Percentiles rank a stretch among this genome's conserved stretches.
Evolutionary conservation across 2,329 filamentous ascomycete species (phyloP).

Genomic region (Acephala macrosclerotiorum): DNA sequence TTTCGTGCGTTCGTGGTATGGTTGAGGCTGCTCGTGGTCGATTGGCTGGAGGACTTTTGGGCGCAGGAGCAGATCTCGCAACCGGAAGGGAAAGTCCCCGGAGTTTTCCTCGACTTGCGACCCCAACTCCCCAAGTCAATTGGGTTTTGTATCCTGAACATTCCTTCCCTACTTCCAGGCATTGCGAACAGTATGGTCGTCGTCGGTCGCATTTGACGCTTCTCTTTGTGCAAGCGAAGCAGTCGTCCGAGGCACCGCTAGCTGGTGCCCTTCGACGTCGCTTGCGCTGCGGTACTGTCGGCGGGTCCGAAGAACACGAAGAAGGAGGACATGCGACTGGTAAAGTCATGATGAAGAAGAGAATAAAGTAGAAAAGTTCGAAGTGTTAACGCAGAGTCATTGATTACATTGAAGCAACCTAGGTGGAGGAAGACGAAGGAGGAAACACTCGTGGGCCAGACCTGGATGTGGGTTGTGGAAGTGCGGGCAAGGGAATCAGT

Average conservation of each 20-base stretch:
- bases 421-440: slow-evolving; percentile 28
- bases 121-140: slow-evolving; percentile 94
- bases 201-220: slow-evolving; percentile 88
- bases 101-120: slow-evolving; percentile 94
- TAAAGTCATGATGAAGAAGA: slow-evolving; percentile 42
- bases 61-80: slow-evolving; percentile 62
- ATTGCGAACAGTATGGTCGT: slow-evolving; percentile 94
- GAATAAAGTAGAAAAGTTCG: slow-evolving; percentile 21
- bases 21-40: slow-evolving; percentile 41
- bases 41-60: slow-evolving; percentile 43
- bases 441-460: slow-evolving; percentile 29
- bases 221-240: slow-evolving; percentile 89
- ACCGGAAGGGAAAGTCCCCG: slow-evolving; percentile 82
- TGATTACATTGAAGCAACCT: slow-evolving; percentile 30
- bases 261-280: slow-evolving; percentile 87
- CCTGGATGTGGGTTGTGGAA: slow-evolving; percentile 30
- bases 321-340: slow-evolving; percentile 44
- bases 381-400: slow-evolving; percentile 25
- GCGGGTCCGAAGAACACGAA: slow-evolving; percentile 37
- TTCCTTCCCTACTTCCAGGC: slow-evolving; percentile 88
- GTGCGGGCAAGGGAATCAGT: slow-evolving; percentile 36
- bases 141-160: slow-evolving; percentile 97
- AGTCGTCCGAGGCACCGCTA: slow-evolving; percentile 91
- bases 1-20: slow-evolving; percentile 31
- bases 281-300: slow-evolving; percentile 53